These are phyloP conservation scores for Kentomonas sorsogonicus DNA, from an alignment of 208 protist genomes.

Conservation along the genomic window DNA sequence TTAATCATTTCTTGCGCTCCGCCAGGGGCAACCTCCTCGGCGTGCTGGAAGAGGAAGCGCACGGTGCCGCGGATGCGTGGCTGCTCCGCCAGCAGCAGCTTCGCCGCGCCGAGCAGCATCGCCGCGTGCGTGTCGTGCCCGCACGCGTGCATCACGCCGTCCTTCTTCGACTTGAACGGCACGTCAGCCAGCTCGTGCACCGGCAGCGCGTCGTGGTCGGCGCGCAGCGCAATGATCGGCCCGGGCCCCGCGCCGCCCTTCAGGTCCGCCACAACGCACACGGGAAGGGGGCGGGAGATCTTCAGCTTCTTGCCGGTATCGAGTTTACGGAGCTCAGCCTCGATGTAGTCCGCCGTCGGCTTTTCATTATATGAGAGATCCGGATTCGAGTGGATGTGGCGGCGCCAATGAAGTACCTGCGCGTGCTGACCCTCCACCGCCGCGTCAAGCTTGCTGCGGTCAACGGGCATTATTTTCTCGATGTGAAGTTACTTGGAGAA, in stretches of 20 bases:
- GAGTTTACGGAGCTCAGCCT: constrained; percentile 24
- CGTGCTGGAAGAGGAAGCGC: constrained; percentile 68
- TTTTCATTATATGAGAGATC: constrained; percentile 49
- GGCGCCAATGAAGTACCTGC: constrained; percentile 58
- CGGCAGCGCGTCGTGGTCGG: constrained; percentile 61
- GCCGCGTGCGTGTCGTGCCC: constrained; percentile 58
- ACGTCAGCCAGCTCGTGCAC: constrained; percentile 39
- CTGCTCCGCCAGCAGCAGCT: constrained; percentile 42
- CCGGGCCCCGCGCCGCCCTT: constrained; percentile 38
- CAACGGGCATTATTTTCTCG: background rate
- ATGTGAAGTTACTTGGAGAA: no score
- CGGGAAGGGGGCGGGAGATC: constrained; percentile 38
- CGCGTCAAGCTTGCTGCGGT: constrained; percentile 15
- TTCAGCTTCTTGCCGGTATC: constrained; percentile 17
- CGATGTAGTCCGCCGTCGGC: constrained; percentile 53
- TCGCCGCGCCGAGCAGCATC: constrained; percentile 45
- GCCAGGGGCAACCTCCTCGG: constrained; percentile 46
- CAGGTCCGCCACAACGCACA: constrained; percentile 41
- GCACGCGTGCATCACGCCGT: constrained; percentile 56
- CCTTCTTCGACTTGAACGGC: constrained; percentile 36
- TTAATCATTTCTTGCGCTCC: constrained; percentile 44
- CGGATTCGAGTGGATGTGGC: constrained; percentile 52
- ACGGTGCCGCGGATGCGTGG: constrained; percentile 49
- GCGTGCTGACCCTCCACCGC: constrained; percentile 20
- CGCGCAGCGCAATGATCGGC: constrained; percentile 30